phyloP scores from a whole-genome alignment of 805 yeast species.

The Saccharomyces cerevisiae region DNA sequence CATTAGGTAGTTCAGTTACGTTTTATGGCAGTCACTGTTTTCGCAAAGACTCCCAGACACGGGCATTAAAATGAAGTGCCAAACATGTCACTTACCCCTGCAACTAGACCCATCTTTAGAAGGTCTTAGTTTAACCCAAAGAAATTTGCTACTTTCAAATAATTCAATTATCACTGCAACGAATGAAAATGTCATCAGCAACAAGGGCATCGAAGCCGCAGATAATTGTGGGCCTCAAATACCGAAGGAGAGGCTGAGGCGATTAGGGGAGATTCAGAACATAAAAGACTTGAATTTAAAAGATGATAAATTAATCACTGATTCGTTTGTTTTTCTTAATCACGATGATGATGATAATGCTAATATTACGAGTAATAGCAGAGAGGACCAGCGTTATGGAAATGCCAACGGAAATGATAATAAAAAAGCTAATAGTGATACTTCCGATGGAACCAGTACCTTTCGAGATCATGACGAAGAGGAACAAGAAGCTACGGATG shows the following conservation, averaged over 20 bases:
- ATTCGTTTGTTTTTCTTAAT: slow-evolving; percentile 24
- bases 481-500: slow-evolving; percentile 12
- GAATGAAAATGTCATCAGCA: slow-evolving; percentile 1
- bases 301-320: slow-evolving; percentile 16
- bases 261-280: slow-evolving; percentile 12
- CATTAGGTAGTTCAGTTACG: neutral
- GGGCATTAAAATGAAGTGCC: slow-evolving; percentile 30
- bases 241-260: slow-evolving; percentile 19
- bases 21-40: neutral
- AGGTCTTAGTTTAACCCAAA: slow-evolving; percentile 38
- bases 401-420: slow-evolving; percentile 6
- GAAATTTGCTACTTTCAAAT: slow-evolving; percentile 29
- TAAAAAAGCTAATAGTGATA: slow-evolving; percentile 7
- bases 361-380: slow-evolving; percentile 7
- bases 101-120: slow-evolving; percentile 37
- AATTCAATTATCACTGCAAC: slow-evolving; percentile 10
- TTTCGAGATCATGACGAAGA: slow-evolving; percentile 27
- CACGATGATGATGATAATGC: slow-evolving; percentile 18
- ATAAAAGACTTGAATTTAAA: slow-evolving; percentile 26
- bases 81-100: slow-evolving; percentile 39
- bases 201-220: neutral
- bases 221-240: slow-evolving; percentile 9
- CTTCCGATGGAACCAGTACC: slow-evolving; percentile 15
- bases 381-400: neutral
- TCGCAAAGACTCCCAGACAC: neutral